Evolutionary conservation across 257 asterid genomes (phyloP).

Genomic region (Coffea canephora): DNA sequence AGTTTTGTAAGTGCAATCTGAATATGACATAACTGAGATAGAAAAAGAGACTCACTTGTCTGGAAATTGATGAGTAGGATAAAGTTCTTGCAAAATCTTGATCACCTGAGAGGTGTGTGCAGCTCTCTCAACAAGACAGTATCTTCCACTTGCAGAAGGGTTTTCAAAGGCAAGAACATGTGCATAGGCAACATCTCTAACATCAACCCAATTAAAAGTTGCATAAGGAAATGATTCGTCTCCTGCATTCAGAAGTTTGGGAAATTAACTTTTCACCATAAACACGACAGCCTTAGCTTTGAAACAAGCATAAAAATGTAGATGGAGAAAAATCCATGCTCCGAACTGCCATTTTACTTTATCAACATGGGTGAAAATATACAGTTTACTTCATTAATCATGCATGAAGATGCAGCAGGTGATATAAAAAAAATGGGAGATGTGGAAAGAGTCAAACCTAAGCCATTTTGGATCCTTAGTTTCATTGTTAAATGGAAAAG

Average conservation of each 20-base stretch:
- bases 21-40: background rate
- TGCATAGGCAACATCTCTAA: constrained; percentile 70
- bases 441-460: too few relatives aligned
- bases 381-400: too few relatives aligned
- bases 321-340: too few relatives aligned
- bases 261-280: background rate
- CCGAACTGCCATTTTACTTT: too few relatives aligned
- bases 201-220: constrained; percentile 51
- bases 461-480: too few relatives aligned
- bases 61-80: constrained; percentile 47
- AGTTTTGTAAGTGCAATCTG: background rate
- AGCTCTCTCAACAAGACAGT: constrained; percentile 46
- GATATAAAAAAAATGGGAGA: too few relatives aligned
- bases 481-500: too few relatives aligned
- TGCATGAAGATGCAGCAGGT: too few relatives aligned
- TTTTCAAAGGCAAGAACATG: constrained; percentile 63
- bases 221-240: constrained; percentile 25
- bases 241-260: constrained; percentile 24
- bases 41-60: constrained; percentile 40
- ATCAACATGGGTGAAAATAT: too few relatives aligned
- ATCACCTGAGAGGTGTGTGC: constrained; percentile 45
- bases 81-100: constrained; percentile 42
- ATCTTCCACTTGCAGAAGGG: constrained; percentile 64
- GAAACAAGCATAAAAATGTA: too few relatives aligned
- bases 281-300: background rate